These are phyloP conservation scores for Pouteria glomerata DNA, from an alignment of 148 eudicot genomes.

Conservation along the genomic window DNA sequence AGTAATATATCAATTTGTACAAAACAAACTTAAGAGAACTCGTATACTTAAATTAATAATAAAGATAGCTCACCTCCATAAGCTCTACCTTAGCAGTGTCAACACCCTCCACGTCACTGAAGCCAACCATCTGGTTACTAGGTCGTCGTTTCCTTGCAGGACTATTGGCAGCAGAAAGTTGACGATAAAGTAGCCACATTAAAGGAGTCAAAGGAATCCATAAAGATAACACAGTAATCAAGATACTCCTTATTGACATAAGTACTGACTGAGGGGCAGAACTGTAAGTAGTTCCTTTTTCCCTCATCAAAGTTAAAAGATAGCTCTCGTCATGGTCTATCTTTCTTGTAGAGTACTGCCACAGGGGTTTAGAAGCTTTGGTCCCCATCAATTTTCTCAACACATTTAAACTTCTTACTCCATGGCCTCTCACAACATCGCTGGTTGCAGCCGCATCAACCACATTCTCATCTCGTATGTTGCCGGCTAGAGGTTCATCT, in stretches of 20 bases:
- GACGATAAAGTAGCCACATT: conserved; percentile 94
- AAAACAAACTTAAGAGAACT: background rate
- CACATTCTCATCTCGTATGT: conserved; percentile 21
- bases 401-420: conserved; percentile 13
- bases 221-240: conserved; percentile 67
- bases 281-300: conserved; percentile 62
- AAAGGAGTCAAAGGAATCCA: conserved; percentile 91
- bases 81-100: conserved; percentile 97
- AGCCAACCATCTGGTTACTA: conserved; percentile 59
- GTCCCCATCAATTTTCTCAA: conserved; percentile 26
- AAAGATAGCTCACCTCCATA: conserved; percentile 63
- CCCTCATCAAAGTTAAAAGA: conserved; percentile 80
- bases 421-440: conserved; percentile 14
- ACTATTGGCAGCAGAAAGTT: conserved; percentile 73
- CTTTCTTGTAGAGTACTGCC: conserved; percentile 84
- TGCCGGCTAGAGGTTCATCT: conserved; percentile 16
- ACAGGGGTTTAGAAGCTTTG: conserved; percentile 35
- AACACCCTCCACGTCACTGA: conserved; percentile 96
- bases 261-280: conserved; percentile 85
- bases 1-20: background rate
- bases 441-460: conserved; percentile 16
- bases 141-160: conserved; percentile 69
- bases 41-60: background rate
- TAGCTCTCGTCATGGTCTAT: conserved; percentile 78
- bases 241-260: conserved; percentile 54